These are phyloP conservation scores for Cytospora paraplurivora DNA, from an alignment of 2,329 filamentous ascomycete genomes.

Conservation along the genomic window DNA sequence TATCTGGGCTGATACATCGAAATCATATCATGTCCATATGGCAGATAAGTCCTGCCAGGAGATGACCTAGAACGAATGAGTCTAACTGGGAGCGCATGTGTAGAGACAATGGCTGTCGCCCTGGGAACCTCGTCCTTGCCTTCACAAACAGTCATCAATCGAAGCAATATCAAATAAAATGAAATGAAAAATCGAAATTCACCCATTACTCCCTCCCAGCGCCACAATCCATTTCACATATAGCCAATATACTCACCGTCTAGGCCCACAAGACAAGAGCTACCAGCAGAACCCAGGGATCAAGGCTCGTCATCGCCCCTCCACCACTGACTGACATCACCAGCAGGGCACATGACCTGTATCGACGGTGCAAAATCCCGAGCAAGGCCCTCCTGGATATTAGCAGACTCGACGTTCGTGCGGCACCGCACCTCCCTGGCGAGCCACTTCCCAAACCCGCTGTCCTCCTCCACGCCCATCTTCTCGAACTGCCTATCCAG, in stretches of 20 bases:
- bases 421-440: not conserved
- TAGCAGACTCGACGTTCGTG: not conserved
- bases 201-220: too few species aligned
- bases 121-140: too few species aligned
- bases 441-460: not conserved
- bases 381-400: not conserved
- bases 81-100: too few species aligned
- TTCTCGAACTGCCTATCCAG: too few species aligned
- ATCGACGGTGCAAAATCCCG: not conserved
- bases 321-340: not conserved
- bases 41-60: too few species aligned
- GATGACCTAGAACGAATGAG: too few species aligned
- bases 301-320: not conserved
- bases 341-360: not conserved
- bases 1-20: too few species aligned
- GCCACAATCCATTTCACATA: not conserved
- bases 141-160: not conserved
- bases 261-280: not conserved
- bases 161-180: too few species aligned
- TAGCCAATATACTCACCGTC: not conserved
- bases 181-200: too few species aligned
- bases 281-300: not conserved
- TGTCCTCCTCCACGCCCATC: not conserved
- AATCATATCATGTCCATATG: too few species aligned
- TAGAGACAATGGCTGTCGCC: too few species aligned